Evolutionary conservation across 2,329 filamentous ascomycete genomes (phyloP), one percentile per base, ranked within the genome.

Genomic region (Colletotrichum sp.): DNA sequence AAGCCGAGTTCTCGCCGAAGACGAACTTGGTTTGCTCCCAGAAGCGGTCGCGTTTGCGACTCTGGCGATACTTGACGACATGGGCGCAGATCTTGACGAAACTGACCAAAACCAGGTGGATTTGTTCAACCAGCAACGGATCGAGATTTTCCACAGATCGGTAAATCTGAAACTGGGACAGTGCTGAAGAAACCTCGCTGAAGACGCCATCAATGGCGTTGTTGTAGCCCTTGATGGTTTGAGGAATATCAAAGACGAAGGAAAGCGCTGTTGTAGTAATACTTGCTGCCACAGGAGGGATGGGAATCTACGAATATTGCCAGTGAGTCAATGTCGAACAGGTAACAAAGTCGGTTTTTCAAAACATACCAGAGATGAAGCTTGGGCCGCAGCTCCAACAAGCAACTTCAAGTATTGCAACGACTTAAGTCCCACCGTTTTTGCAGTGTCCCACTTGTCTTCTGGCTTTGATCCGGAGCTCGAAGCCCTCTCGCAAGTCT

Each of bases 61-160:
- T 36, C 32, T 68, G 66, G 18, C 66, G 66, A 22, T 68, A 27
- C 43, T 68, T 68, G 48, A 68, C 28, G 9, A 68, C 66, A 36
- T 68, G 48, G 10, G 66, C 66, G 48, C 66, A 68, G 7, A 68
- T 39, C 48, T 68, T 32, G 10, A 68, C 48, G n/a, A 68, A 68
- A 22, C 66, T 36, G 5, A 68, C 30, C 16, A 68, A 25, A 22
- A 68, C 66, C 3, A 55, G 48, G 15, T 68, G 43, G n/a, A 68
- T 68, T 48, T 39, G 66, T 3, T 55, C 55, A 28, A 58, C 18
- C 0, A 68, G 4, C 18, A 68, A 28, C 16, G 43, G 66, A 27
- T 68, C 66, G 6, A 68, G 22, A 16, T n/a, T 30, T 4, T 68
- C 30, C 30, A 68, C 55, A 2, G 66, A 32, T 28, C 25, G 43